Evolutionary conservation across 2,329 filamentous ascomycete species (phyloP).

Genomic region (Metarhizium brunneum): DNA sequence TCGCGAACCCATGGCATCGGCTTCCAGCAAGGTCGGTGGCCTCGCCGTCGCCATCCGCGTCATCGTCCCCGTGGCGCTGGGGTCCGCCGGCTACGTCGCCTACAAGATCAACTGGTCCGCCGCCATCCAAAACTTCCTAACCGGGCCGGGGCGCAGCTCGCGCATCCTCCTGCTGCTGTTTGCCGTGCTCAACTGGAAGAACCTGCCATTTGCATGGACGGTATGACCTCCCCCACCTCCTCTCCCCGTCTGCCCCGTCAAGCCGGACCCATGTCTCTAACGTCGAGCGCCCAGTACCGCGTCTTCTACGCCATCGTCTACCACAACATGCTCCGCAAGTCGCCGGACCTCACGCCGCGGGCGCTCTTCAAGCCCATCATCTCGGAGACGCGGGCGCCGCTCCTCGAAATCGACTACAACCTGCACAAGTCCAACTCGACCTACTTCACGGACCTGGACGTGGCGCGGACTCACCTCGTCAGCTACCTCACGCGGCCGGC

Average conservation of each 20-base stretch:
- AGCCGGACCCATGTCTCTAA: background rate
- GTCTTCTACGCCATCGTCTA: conserved; percentile 47
- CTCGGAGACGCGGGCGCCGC: conserved; percentile 54
- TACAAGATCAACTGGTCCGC: conserved; percentile 33
- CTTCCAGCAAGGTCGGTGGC: conserved; percentile 20
- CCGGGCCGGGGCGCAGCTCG: conserved; percentile 43
- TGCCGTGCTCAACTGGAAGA: conserved; percentile 61
- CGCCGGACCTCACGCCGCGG: conserved; percentile 42
- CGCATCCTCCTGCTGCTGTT: conserved; percentile 46
- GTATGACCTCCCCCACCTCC: conserved; percentile 34
- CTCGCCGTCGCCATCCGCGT: conserved; percentile 27
- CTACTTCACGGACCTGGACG: conserved; percentile 80
- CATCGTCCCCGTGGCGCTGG: conserved; percentile 31
- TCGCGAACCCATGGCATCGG: conserved; percentile 22
- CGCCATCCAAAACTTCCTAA: conserved; percentile 35
- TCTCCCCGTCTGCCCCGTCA: too few species aligned
- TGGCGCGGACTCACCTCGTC: conserved; percentile 72
- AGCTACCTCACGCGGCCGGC: conserved; percentile 52
- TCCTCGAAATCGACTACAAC: conserved; percentile 81
- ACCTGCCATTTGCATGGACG: conserved; percentile 66
- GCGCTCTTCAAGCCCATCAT: conserved; percentile 67
- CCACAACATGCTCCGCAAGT: conserved; percentile 42
- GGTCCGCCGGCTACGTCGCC: conserved; percentile 36
- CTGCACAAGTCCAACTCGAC: conserved; percentile 76
- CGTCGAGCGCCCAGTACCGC: conserved; percentile 35